These are phyloP conservation scores for Daldinia bambusicola DNA, from an alignment of 495 filamentous ascomycete genomes.

Conservation along the genomic window DNA sequence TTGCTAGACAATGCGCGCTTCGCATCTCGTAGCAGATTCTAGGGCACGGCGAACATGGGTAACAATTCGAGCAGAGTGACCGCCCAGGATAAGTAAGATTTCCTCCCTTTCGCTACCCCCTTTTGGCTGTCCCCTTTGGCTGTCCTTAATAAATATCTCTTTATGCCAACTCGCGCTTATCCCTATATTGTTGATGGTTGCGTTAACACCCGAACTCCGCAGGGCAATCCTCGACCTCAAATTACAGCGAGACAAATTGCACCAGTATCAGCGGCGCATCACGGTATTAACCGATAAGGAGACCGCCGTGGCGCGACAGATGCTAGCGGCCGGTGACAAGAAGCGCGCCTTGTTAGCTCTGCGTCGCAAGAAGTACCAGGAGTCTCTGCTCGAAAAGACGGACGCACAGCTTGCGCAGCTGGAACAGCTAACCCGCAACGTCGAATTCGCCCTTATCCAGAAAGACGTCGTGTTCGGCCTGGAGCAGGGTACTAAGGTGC, in stretches of 20 bases:
- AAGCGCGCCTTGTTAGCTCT: slow-evolving; percentile 85
- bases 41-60: slow-evolving; percentile 54
- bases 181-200: not conserved
- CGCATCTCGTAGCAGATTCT: slow-evolving; percentile 40
- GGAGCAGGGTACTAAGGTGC: slow-evolving; percentile 88
- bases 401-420: slow-evolving; percentile 72
- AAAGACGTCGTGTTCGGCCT: slow-evolving; percentile 86
- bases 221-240: slow-evolving; percentile 95
- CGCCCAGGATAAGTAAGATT: slow-evolving; percentile 57
- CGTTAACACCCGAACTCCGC: not conserved
- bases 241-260: slow-evolving; percentile 94
- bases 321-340: slow-evolving; percentile 87
- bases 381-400: slow-evolving; percentile 87
- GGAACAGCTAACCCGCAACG: slow-evolving; percentile 83
- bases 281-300: slow-evolving; percentile 42
- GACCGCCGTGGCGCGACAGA: slow-evolving; percentile 70
- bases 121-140: not conserved
- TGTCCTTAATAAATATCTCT: no score
- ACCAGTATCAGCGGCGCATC: slow-evolving; percentile 92
- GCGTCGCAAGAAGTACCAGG: slow-evolving; percentile 96
- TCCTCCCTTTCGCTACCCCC: slow-evolving; percentile 2
- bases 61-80: slow-evolving; percentile 58
- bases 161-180: not conserved
- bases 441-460: slow-evolving; percentile 85
- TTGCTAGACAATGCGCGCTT: slow-evolving; percentile 44